Evolutionary conservation across 805 yeast species (phyloP).

Genomic region (Priceomyces carsonii): DNA sequence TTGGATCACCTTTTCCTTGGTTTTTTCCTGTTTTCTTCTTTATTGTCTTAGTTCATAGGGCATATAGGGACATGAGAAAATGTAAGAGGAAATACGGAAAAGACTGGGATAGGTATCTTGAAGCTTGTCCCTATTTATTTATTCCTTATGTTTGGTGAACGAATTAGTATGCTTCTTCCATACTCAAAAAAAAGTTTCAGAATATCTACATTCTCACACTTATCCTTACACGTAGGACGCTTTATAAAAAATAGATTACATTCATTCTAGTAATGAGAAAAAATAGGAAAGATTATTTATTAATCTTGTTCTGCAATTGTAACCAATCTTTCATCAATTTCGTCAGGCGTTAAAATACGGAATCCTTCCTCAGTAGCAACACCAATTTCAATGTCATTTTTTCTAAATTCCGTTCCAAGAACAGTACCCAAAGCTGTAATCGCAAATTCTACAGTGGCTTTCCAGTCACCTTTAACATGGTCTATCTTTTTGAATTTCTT

Average conservation of each 20-base stretch:
- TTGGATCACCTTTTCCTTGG: constrained; percentile 88
- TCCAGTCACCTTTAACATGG: constrained; percentile 79
- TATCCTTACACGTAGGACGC: too few species aligned
- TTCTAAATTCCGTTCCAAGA: constrained; percentile 89
- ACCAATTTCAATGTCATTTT: constrained; percentile 91
- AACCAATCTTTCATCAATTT: constrained; percentile 91
- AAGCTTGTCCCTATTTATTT: constrained; percentile 88
- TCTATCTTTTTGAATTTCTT: constrained; percentile 79
- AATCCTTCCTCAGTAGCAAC: constrained; percentile 77
- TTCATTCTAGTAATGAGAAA: too few species aligned
- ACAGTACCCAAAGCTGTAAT: constrained; percentile 84
- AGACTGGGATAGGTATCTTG: constrained; percentile 86
- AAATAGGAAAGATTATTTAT: too few species aligned
- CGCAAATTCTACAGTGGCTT: constrained; percentile 83
- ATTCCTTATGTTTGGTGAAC: constrained; percentile 78
- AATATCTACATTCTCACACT: too few species aligned
- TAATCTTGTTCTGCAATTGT: constrained; percentile 96
- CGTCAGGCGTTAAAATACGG: constrained; percentile 73
- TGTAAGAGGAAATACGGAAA: constrained; percentile 87
- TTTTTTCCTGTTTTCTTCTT: constrained; percentile 93
- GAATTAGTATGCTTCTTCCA: too few species aligned
- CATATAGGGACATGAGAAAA: constrained; percentile 81
- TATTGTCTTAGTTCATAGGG: constrained; percentile 84
- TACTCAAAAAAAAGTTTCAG: too few species aligned
- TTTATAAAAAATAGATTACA: too few species aligned